These are phyloP conservation scores for Eimeria praecox DNA, from an alignment of 169 alveolate genomes.

Conservation along the genomic window DNA sequence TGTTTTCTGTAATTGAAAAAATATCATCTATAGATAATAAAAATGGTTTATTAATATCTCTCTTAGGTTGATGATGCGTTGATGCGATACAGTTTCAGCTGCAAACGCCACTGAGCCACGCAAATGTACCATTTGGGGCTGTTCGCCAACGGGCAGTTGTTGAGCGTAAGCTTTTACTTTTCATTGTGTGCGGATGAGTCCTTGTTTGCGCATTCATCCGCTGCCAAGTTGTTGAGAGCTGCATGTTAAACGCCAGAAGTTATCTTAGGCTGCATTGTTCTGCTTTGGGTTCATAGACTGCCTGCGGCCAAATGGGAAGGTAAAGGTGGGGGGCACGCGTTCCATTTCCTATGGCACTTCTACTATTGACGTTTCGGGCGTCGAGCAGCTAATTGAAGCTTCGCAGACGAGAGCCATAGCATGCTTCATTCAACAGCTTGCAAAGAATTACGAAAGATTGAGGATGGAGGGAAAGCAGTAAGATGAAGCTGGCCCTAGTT, in stretches of 20 bases:
- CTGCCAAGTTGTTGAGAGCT: too few species aligned
- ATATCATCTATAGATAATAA: too few species aligned
- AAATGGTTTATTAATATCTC: neutral
- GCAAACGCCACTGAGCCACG: neutral
- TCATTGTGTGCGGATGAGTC: neutral
- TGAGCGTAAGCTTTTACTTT: constrained; percentile 21
- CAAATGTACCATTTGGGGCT: neutral
- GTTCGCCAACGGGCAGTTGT: neutral
- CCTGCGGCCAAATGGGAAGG: constrained; percentile 79
- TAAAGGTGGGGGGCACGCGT: constrained; percentile 67
- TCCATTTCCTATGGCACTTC: constrained; percentile 76
- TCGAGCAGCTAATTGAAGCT: constrained; percentile 85
- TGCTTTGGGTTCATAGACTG: constrained; percentile 36
- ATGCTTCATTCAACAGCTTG: constrained; percentile 65
- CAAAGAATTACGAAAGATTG: constrained; percentile 36
- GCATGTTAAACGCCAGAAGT: too few species aligned
- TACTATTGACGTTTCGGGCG: constrained; percentile 82
- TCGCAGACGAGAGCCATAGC: constrained; percentile 82
- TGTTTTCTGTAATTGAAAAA: neutral
- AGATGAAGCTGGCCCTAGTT: neutral
- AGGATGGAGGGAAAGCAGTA: constrained; percentile 28
- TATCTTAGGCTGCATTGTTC: too few species aligned
- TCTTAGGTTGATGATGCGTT: neutral
- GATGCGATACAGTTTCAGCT: neutral
- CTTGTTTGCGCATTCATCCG: too few species aligned